Evolutionary conservation across 331 rosid genomes (phyloP), one percentile per base, ranked within the genome.

Genomic region (Erythrophleum ivorense): DNA sequence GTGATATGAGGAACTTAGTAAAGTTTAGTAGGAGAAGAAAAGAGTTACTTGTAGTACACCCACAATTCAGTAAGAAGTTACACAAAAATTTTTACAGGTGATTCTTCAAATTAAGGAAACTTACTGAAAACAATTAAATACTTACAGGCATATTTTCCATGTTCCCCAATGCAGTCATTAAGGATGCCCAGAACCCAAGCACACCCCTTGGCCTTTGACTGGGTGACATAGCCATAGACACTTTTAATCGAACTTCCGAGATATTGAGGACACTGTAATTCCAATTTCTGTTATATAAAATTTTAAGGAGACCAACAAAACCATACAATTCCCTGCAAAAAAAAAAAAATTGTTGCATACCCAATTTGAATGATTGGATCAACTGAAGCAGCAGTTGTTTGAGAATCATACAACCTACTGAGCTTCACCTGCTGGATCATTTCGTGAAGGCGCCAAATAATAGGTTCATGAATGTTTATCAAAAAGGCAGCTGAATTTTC

Each of bases 141-240:
- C 97, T 82, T 90, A 95, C 98, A 19, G 97, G 91, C 99, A 95
- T 95, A 80, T 92, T 93, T 88, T 95, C 98, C 11, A 91, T 95
- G 91, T 95, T 95, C 48, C 99, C 98, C 87, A 95, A 84, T 45
- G 99, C 99, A 82, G 99, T 95, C 99, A 95, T 95, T 81, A 95
- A 91, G 72, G 99, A 95, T 78, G 99, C 92, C 98, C 98, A 95
- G 83, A 95, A 95, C 52, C 99, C 99, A 76, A 95, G 98, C 98
- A 91, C 95, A 24, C 95, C 95, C 71, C 87, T 87, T 48, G 93
- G 95, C 60, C 95, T 89, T 73, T 89, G 95, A 79, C 93, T 77
- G 66, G 93, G 95, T 74, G 93, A 89, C 95, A 91, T 91, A 59
- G 92, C 84, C 95, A 91, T 91, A 12, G 95, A 86, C 71, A 91